These are phyloP conservation scores for Ophiocytium majus DNA, from an alignment of 352 stramenopile species.

Conservation along the genomic window DNA sequence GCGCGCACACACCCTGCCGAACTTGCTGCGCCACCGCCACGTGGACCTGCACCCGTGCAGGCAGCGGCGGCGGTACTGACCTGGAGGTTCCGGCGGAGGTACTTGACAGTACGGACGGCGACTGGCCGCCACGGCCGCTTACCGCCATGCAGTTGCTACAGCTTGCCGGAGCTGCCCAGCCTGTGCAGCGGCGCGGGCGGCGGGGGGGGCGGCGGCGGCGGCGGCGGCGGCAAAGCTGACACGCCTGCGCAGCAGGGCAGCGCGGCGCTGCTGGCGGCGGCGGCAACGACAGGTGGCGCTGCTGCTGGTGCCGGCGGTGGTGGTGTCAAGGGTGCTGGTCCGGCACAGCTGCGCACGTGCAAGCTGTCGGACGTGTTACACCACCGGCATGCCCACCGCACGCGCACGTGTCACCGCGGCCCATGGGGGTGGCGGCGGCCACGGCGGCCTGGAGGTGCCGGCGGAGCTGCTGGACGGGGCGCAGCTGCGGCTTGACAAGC, in stretches of 20 bases:
- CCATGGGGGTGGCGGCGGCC: background rate
- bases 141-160: too few relatives aligned
- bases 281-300: too few relatives aligned
- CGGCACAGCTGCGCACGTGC: background rate
- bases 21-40: background rate
- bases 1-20: background rate
- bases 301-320: too few relatives aligned
- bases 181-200: background rate
- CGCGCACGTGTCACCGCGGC: background rate
- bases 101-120: too few relatives aligned
- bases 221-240: background rate
- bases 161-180: too few relatives aligned
- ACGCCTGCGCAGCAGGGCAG: too few relatives aligned
- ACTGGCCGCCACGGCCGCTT: too few relatives aligned
- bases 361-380: background rate
- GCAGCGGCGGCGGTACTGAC: too few relatives aligned
- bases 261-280: too few relatives aligned
- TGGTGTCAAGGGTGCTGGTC: background rate
- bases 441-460: background rate
- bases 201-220: background rate
- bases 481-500: constrained; percentile 20
- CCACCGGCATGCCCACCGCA: background rate
- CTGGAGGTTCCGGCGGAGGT: background rate
- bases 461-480: background rate
- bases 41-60: too few relatives aligned